Evolutionary conservation across 2,329 filamentous ascomycete genomes (phyloP), one percentile per base, ranked within the genome.

Genomic region (Xylariaceae sp.): DNA sequence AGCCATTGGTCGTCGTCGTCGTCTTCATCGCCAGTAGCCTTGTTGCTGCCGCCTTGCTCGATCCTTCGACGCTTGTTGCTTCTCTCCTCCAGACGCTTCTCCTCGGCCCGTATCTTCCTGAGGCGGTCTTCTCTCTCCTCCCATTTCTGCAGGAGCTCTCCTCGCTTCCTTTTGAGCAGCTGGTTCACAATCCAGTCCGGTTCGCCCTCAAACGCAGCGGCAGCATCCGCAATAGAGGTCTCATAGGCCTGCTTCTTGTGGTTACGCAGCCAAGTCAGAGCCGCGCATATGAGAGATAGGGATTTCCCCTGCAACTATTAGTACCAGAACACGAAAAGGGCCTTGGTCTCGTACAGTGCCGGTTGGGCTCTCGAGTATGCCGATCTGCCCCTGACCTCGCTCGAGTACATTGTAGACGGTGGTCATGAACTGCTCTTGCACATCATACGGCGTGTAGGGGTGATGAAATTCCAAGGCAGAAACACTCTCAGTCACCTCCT

Each of bases 341-440:
- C 24, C 24, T 11, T 3, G 32, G 21, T 13, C 14, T 30, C 19
- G 12, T 53, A 72, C 71, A 42, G 77, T 83, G 57, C 89, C 89
- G 26, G 89, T 95, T n/a, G 89, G 89, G 29, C 86, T 94, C 55
- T 95, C 89, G 29, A 95, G 80, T 27, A 95, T 88, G 19, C 85
- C 89, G 29, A 94, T 70, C 51, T 89, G 85, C 7, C 84, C 81
- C 26, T 82, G 58, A 4, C 74, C 73, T 16, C 51, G 52, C 46
- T 93, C 79, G 17, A 94, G 73, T 39, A 87, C 85, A 31, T 76
- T 63, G 53, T 94, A 94, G 5, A 92, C 71, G 1, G 82, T 74
- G 45, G 70, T 77, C 89, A 95, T 95, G 53, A 95, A 93, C 46
- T 90, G 68, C 28, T 81, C 69, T 52, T 95, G 89, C 27, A 94